A percentile compares a stretch with the other conserved stretches of the same genome.
Evolutionary conservation across 441 rosid species (phyloP).

Genomic region (Populus trichocarpa): DNA sequence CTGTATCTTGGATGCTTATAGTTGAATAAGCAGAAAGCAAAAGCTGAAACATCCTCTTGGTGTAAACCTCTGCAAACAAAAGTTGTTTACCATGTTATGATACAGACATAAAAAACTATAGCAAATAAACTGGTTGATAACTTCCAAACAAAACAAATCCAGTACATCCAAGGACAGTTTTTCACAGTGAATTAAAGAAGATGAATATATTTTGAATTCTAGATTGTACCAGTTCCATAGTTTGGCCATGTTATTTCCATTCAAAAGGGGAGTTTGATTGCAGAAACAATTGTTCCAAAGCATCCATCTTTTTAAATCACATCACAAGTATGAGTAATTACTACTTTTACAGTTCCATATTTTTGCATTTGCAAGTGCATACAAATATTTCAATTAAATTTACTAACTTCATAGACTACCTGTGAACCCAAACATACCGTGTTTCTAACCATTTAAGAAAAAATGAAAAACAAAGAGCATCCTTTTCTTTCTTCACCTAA

Average conservation of each 20-base stretch:
- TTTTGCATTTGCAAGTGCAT: background rate
- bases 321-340: background rate
- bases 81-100: background rate
- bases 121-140: background rate
- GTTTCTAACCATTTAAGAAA: background rate
- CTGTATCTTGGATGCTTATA: slow-evolving; percentile 63
- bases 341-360: background rate
- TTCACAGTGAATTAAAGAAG: background rate
- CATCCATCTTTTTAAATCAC: background rate
- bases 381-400: too few species aligned
- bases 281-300: background rate
- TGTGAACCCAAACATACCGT: background rate
- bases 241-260: background rate
- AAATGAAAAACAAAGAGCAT: background rate
- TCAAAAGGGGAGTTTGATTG: background rate
- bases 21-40: slow-evolving; percentile 82
- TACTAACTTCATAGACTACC: background rate
- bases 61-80: slow-evolving; percentile 63
- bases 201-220: background rate
- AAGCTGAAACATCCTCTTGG: slow-evolving; percentile 77
- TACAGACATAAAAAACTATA: background rate
- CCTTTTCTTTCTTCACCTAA: background rate
- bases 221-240: background rate
- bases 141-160: background rate
- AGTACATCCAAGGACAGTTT: background rate